A percentile compares a stretch with the other conserved stretches of the same genome.
These are phyloP conservation scores for Fraxinus paxiana DNA, from an alignment of 305 asterid genomes.

Conservation along the genomic window DNA sequence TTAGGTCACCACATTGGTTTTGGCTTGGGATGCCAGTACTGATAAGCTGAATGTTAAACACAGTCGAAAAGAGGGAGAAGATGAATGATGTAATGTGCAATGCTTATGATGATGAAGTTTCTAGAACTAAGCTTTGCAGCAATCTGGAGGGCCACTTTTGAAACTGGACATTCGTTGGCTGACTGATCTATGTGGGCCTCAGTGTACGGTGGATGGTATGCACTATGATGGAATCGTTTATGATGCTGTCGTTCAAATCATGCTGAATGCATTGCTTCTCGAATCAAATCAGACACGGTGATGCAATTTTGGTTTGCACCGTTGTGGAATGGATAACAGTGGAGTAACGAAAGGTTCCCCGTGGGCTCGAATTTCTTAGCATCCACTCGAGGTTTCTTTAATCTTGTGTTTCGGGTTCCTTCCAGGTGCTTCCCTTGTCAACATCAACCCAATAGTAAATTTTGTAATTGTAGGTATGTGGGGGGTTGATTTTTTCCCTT, in stretches of 20 bases:
- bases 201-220: slow-evolving; percentile 78
- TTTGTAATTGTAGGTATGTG: slow-evolving; percentile 24
- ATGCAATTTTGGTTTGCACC: slow-evolving; percentile 22
- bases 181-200: slow-evolving; percentile 60
- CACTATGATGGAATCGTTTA: slow-evolving; percentile 75
- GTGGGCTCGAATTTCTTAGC: slow-evolving; percentile 6
- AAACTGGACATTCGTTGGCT: slow-evolving; percentile 57
- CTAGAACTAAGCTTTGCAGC: slow-evolving; percentile 46
- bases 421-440: slow-evolving; percentile 23
- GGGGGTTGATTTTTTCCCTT: slow-evolving; percentile 18
- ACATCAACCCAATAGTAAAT: slow-evolving; percentile 23
- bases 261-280: slow-evolving; percentile 79
- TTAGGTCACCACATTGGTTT: slow-evolving; percentile 56
- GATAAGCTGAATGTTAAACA: slow-evolving; percentile 61
- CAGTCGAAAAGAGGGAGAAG: slow-evolving; percentile 62
- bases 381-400: slow-evolving; percentile 1
- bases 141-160: slow-evolving; percentile 65
- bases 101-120: slow-evolving; percentile 50
- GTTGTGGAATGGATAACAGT: slow-evolving; percentile 18
- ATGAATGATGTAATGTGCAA: slow-evolving; percentile 47
- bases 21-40: slow-evolving; percentile 89
- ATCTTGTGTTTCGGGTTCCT: slow-evolving; percentile 15
- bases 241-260: slow-evolving; percentile 65
- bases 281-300: slow-evolving; percentile 70
- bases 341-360: slow-evolving; percentile 12